Evolutionary conservation across 1,284 basidiomycete genomes (phyloP).

Genomic region (Ganoderma boninense): DNA sequence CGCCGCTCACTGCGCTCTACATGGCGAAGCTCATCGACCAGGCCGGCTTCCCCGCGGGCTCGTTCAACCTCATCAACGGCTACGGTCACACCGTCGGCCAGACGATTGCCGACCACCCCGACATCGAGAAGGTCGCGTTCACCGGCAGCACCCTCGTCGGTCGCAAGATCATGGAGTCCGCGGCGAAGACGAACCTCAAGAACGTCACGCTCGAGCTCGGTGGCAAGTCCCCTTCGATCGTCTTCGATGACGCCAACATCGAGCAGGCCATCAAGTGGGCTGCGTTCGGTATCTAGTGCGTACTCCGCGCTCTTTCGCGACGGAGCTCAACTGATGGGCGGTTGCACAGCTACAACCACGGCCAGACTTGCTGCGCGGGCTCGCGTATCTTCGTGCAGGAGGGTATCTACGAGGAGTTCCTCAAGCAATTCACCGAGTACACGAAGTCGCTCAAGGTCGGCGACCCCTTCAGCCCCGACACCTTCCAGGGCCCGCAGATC

Average conservation of each 20-base stretch:
- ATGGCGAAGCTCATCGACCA: constrained; percentile 56
- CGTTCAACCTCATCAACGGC: constrained; percentile 74
- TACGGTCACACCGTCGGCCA: constrained; percentile 75
- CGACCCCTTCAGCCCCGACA: constrained; percentile 79
- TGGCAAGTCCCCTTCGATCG: constrained; percentile 88
- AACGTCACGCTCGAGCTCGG: constrained; percentile 92
- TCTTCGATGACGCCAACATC: constrained; percentile 78
- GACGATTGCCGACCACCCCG: constrained; percentile 69
- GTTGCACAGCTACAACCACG: constrained; percentile 72
- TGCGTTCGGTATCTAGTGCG: constrained; percentile 81
- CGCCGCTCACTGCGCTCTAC: constrained; percentile 82
- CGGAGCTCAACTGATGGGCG: not conserved
- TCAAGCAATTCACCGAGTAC: constrained; percentile 66
- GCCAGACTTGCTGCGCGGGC: constrained; percentile 88
- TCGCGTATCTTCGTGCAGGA: constrained; percentile 89
- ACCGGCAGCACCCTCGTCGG: constrained; percentile 85
- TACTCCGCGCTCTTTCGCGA: constrained; percentile 21
- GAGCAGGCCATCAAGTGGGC: constrained; percentile 87
- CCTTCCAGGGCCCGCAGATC: constrained; percentile 91
- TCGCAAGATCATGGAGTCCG: constrained; percentile 84
- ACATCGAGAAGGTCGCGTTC: constrained; percentile 79
- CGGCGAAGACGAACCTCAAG: constrained; percentile 89
- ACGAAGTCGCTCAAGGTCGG: constrained; percentile 72
- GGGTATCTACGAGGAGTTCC: constrained; percentile 83
- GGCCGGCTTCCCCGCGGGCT: constrained; percentile 75